These are phyloP conservation scores for Elongisporangium senticosum DNA, from an alignment of 352 stramenopile species.

Conservation along the genomic window DNA sequence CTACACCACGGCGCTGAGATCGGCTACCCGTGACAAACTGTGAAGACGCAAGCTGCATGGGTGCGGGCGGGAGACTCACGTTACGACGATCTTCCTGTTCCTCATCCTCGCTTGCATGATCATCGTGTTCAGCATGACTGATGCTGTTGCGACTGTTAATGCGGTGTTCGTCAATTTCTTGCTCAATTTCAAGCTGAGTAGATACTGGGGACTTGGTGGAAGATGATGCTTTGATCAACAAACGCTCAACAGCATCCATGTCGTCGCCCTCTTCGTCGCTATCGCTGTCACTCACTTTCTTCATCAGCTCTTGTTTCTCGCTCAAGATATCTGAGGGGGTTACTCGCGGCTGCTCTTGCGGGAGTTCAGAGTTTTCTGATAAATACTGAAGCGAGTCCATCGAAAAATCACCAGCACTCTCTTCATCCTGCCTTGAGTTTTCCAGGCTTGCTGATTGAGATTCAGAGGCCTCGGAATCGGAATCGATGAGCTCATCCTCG, in stretches of 20 bases:
- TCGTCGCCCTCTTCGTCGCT: constrained; percentile 22
- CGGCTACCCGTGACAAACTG: not conserved
- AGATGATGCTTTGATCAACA: constrained; percentile 16
- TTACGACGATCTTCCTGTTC: not conserved
- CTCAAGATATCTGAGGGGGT: not conserved
- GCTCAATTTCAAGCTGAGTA: not conserved
- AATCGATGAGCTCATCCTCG: not conserved
- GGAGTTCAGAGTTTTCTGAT: not conserved
- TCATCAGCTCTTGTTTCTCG: not conserved
- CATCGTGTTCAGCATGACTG: not conserved
- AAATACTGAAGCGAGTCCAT: not conserved
- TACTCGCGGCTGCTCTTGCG: too few species aligned
- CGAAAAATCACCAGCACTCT: not conserved
- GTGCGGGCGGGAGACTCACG: not conserved
- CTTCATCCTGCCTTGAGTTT: not conserved
- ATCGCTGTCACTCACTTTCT: not conserved
- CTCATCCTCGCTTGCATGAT: not conserved
- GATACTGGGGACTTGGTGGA: not conserved
- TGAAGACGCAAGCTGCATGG: not conserved
- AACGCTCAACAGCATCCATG: constrained; percentile 21
- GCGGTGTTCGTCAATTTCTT: not conserved
- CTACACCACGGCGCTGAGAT: not conserved
- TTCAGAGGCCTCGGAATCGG: not conserved
- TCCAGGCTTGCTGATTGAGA: not conserved
- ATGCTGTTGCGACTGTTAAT: not conserved